Evolutionary conservation across 2,329 filamentous ascomycete genomes (phyloP), one percentile per base, ranked within the genome.

Genomic region (Hypoxylon sp.): DNA sequence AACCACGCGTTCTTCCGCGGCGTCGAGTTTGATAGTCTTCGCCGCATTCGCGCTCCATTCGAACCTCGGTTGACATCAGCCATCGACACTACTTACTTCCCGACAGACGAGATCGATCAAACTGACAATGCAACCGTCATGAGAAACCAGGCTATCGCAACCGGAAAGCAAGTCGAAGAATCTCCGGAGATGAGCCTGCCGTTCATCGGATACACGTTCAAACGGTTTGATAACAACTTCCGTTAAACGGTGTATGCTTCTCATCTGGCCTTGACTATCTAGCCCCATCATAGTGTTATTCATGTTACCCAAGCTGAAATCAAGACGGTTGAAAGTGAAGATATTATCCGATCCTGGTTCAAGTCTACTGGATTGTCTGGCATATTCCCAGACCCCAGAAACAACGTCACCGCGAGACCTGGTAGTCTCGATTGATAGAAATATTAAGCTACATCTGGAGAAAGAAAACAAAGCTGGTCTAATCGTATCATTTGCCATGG

Each of bases 41-140:
- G 96, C 70, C 90, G 91, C 65, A 98, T 99, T 75, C 91, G 94
- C 37, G 96, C 96, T 63, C 96, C 96, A 0, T 99, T 99, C 77
- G 95, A 98, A 82, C 96, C 96, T 2, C 93, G 94, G 75, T 85
- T 99, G 70, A 91, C 92, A 65, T 97, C 93, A 68, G 96, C 96
- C 79, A 91, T 97, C 74, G 96, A 99, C 78, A 97, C 96, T 19
- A 95, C 94, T 48, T 98, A 99, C 84, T 99, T 99, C 89, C 96
- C 96, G 8, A 97, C 94, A 55, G 96, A 99, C 77, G 96, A 99
- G 80, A 97, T 99, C 76, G 94, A 97, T 74, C 95, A 98, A 83
- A 95, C 94, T 59, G 94, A 97, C 79, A 97, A 94, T 70, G 93
- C 92, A 60, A 96, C 94, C 23, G 87, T 92, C 70, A 87, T 97